Conservation (phyloP, 345 rosid genomes). For the Pugionium dolabratum region DNA sequence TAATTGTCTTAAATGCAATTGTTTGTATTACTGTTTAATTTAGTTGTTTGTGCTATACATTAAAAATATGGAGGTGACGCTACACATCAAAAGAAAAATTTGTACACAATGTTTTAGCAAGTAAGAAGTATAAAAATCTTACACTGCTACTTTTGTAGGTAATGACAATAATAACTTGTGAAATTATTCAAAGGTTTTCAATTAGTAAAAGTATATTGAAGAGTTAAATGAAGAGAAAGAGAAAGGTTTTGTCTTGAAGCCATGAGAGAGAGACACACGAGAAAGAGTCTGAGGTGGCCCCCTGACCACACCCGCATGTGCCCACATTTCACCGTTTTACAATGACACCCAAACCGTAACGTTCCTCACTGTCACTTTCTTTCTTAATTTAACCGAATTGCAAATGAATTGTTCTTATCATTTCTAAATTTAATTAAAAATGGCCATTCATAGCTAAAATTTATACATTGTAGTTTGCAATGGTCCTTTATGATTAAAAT, state of each 20-base stretch:
- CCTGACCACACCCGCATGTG: slow-evolving; percentile 45
- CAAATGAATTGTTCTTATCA: too few species aligned
- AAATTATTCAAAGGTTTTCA: background rate
- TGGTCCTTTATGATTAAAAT: background rate
- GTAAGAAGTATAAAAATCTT: too few species aligned
- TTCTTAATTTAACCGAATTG: too few species aligned
- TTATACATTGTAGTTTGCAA: background rate
- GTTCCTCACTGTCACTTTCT: background rate
- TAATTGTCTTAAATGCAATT: background rate
- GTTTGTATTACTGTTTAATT: too few species aligned
- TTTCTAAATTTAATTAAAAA: background rate
- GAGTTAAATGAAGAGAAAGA: slow-evolving; percentile 34
- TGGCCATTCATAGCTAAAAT: too few species aligned
- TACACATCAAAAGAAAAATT: too few species aligned
- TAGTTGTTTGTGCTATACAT: too few species aligned
- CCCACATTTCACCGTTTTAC: slow-evolving; percentile 44
- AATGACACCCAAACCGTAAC: slow-evolving; percentile 41
- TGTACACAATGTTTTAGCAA: too few species aligned
- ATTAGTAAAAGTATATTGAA: slow-evolving; percentile 4
- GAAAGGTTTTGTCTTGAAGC: slow-evolving; percentile 41
- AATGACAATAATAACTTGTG: too few species aligned
- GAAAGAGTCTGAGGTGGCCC: slow-evolving; percentile 45
- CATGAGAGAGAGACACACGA: slow-evolving; percentile 37
- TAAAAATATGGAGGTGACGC: too few species aligned
- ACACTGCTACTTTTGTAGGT: too few species aligned